phyloP scores from a whole-genome alignment of 805 yeast genomes.

The Debaryomyces maramus region DNA sequence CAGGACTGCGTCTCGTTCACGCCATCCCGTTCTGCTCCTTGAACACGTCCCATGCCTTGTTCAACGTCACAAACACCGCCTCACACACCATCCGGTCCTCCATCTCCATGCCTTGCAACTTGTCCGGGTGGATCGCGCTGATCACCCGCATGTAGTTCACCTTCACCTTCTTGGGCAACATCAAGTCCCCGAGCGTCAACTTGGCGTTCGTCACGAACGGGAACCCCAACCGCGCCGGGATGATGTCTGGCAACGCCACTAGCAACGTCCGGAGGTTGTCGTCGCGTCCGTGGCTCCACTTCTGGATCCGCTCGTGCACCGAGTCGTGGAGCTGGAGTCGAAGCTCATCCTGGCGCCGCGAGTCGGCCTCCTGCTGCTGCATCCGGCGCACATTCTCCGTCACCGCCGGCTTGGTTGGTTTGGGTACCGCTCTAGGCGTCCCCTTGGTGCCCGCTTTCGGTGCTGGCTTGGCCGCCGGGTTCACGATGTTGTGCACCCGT shows the following conservation, averaged over 20 bases:
- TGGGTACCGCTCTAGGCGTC: slow-evolving; percentile 13
- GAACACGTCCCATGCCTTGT: slow-evolving; percentile 88
- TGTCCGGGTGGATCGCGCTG: slow-evolving; percentile 81
- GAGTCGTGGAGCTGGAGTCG: slow-evolving; percentile 62
- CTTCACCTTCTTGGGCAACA: slow-evolving; percentile 87
- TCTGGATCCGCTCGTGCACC: slow-evolving; percentile 52
- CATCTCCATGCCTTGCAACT: slow-evolving; percentile 58
- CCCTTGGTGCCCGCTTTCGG: slow-evolving; percentile 8
- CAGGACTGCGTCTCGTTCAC: too few species aligned
- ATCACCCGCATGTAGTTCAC: slow-evolving; percentile 80
- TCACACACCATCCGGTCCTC: slow-evolving; percentile 85
- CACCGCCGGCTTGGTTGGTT: slow-evolving; percentile 2
- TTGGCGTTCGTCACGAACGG: slow-evolving; percentile 27
- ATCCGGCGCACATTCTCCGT: slow-evolving; percentile 41
- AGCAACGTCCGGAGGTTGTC: slow-evolving; percentile 78
- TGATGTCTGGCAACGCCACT: slow-evolving; percentile 62
- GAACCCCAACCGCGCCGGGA: slow-evolving; percentile 44
- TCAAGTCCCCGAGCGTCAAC: slow-evolving; percentile 70
- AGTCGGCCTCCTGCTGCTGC: slow-evolving; percentile 48
- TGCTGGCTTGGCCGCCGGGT: slow-evolving; percentile 46
- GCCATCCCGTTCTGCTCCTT: slow-evolving; percentile 51
- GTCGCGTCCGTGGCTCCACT: slow-evolving; percentile 76
- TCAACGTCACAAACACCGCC: slow-evolving; percentile 77
- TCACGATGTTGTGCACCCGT: slow-evolving; percentile 66
- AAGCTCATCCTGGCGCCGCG: slow-evolving; percentile 40